phyloP scores from a whole-genome alignment of 2,329 filamentous ascomycete genomes.

The Fusarium sp. region DNA sequence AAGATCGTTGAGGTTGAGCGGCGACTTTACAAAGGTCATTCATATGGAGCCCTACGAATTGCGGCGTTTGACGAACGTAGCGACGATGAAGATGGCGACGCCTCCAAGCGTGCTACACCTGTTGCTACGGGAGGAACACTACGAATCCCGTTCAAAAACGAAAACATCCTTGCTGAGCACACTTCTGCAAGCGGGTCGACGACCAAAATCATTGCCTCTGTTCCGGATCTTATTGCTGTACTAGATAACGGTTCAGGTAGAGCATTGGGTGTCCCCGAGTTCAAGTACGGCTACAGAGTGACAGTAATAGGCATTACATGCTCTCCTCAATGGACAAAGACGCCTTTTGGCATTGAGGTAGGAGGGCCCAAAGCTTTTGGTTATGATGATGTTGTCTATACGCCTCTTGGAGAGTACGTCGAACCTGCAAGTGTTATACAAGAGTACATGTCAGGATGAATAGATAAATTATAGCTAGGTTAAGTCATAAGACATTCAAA shows the following conservation, averaged over 20 bases:
- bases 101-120: not conserved
- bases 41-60: not conserved
- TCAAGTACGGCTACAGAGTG: conserved; percentile 26
- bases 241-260: conserved; percentile 22
- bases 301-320: conserved; percentile 23
- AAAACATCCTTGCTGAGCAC: conserved; percentile 1
- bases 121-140: not conserved
- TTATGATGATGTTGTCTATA: not conserved
- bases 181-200: not conserved
- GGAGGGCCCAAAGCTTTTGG: not conserved
- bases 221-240: conserved; percentile 31
- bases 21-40: not conserved
- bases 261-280: conserved; percentile 33
- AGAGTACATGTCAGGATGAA: not conserved
- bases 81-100: not conserved
- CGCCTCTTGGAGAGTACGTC: not conserved
- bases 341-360: not conserved
- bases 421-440: conserved; percentile 4
- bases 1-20: conserved; percentile 4
- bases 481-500: too few relatives aligned
- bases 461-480: too few relatives aligned
- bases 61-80: not conserved
- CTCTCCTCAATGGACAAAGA: conserved; percentile 24
- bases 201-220: not conserved
- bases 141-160: conserved; percentile 7